Conservation (phyloP, 1,139 yeast genomes). For the Hansenula anomala region DNA sequence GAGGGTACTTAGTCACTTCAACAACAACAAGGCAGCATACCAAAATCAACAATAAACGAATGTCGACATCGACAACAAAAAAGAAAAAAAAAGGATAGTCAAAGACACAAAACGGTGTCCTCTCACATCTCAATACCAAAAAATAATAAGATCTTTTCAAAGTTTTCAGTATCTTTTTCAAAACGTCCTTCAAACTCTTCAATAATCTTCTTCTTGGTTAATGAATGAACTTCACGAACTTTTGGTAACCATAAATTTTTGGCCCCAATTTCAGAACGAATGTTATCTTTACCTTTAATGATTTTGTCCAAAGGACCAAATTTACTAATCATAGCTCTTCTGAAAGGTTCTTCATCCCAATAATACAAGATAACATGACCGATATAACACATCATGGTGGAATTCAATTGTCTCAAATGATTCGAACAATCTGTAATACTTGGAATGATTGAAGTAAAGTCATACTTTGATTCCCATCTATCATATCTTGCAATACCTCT, state of each 20-base stretch:
- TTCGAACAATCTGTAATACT: neutral
- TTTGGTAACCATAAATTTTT: conserved; percentile 4
- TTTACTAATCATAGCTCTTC: neutral
- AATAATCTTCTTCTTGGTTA: conserved; percentile 1
- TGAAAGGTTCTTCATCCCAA: conserved; percentile 4
- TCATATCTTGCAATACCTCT: neutral
- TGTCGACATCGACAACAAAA: neutral
- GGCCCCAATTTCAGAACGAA: conserved; percentile 5
- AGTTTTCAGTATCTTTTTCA: neutral
- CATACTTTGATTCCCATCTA: neutral
- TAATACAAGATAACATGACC: conserved; percentile 9
- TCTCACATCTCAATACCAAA: neutral
- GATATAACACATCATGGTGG: conserved; percentile 4
- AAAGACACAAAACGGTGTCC: no score
- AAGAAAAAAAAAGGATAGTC: no score
- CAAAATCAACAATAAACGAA: no score
- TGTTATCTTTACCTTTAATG: neutral
- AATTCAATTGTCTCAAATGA: neutral
- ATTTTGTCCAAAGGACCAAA: conserved; percentile 7
- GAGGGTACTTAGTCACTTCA: no score
- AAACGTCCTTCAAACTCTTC: neutral
- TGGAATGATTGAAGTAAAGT: neutral
- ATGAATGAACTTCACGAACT: neutral
- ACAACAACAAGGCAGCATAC: no score
- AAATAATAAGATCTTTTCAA: neutral